These are phyloP conservation scores for Scheffersomyces ergatensis DNA, from an alignment of 805 yeast genomes.

Conservation along the genomic window DNA sequence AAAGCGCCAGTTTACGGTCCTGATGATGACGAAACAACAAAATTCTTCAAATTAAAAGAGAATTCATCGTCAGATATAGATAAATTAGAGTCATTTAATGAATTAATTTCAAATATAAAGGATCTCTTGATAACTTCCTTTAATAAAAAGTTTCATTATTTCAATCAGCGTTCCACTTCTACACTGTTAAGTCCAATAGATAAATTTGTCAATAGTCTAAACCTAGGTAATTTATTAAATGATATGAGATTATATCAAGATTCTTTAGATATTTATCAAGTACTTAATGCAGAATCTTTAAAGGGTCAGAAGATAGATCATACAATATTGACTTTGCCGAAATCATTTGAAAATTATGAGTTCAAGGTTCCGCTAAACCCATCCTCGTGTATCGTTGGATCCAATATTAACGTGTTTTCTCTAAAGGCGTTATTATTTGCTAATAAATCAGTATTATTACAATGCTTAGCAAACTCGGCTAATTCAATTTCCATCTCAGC, in stretches of 20 bases:
- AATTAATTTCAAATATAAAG: conserved; percentile 44
- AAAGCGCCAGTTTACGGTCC: conserved; percentile 3
- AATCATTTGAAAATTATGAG: conserved; percentile 8
- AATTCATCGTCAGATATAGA: conserved; percentile 37
- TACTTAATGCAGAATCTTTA: conserved; percentile 1
- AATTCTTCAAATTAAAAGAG: conserved; percentile 1
- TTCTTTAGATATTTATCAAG: conserved; percentile 50
- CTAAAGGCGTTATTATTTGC: conserved; percentile 32
- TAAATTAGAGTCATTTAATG: conserved; percentile 51
- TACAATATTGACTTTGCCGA: conserved; percentile 1
- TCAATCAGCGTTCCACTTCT: conserved; percentile 9
- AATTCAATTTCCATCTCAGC: conserved; percentile 41
- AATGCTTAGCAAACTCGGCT: conserved; percentile 33
- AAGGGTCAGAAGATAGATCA: conserved; percentile 3
- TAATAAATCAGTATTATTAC: conserved; percentile 33
- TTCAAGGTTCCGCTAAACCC: conserved; percentile 2
- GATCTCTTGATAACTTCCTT: conserved; percentile 53
- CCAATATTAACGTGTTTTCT: conserved; percentile 20
- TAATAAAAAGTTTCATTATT: conserved; percentile 19
- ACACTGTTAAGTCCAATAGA: conserved; percentile 2
- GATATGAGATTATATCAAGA: conserved; percentile 61
- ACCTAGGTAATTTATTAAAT: conserved; percentile 50
- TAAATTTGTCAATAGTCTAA: conserved; percentile 38
- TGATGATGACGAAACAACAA: background rate
- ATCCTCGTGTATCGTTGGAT: background rate